Percentiles rank a stretch among this genome's conserved stretches.
Conservation (phyloP, 2,329 filamentous ascomycete genomes). For the Leptographium wingfieldii region DNA sequence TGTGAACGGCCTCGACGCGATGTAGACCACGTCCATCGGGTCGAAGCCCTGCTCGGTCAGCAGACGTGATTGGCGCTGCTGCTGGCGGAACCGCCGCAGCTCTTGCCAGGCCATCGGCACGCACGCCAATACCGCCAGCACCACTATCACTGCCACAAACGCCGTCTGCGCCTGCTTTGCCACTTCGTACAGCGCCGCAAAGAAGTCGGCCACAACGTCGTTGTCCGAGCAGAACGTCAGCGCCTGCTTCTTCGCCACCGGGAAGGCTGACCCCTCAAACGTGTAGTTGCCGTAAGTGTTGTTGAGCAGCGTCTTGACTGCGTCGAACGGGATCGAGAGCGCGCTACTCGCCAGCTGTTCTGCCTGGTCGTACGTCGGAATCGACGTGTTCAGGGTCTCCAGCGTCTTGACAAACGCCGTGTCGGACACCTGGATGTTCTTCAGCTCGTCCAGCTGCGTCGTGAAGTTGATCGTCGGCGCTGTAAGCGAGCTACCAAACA, state of each 20-base stretch:
- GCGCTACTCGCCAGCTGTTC: constrained; percentile 67
- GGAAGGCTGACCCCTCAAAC: constrained; percentile 68
- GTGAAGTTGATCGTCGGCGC: constrained; percentile 49
- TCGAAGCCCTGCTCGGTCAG: constrained; percentile 53
- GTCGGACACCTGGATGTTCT: constrained; percentile 55
- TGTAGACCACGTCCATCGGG: constrained; percentile 78
- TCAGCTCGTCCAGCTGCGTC: constrained; percentile 50
- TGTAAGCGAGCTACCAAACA: constrained; percentile 21
- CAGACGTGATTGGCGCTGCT: constrained; percentile 56
- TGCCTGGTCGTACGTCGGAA: constrained; percentile 74
- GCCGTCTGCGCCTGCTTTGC: constrained; percentile 57
- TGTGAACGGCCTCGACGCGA: constrained; percentile 69
- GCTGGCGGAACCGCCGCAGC: constrained; percentile 60
- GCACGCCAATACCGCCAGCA: constrained; percentile 61
- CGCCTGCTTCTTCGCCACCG: constrained; percentile 68
- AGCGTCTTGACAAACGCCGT: constrained; percentile 56
- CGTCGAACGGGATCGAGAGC: constrained; percentile 67
- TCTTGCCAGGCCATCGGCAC: constrained; percentile 72
- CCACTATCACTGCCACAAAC: constrained; percentile 61
- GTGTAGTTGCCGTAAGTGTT: constrained; percentile 57
- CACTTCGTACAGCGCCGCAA: constrained; percentile 55
- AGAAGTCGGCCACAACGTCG: constrained; percentile 72
- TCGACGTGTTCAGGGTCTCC: constrained; percentile 58
- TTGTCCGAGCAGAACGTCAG: constrained; percentile 84
- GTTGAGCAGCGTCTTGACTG: constrained; percentile 63